Evolutionary conservation across 1,139 yeast genomes (phyloP).

Genomic region (Lodderomyces elongisporus): DNA sequence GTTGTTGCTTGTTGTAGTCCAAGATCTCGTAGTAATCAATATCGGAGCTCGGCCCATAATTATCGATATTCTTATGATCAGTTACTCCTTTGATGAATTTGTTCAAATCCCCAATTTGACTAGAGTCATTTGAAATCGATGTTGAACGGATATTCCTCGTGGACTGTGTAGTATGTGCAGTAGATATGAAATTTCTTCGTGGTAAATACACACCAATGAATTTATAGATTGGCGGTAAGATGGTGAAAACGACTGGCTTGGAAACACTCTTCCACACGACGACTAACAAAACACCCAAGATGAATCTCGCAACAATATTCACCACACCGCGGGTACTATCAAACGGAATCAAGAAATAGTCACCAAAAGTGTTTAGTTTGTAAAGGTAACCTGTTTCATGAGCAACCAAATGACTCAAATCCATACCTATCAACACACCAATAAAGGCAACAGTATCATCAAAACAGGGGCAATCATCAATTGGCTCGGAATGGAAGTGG

Average conservation of each 20-base stretch:
- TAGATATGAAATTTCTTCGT: conserved; percentile 33
- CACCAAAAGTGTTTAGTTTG: conserved; percentile 15
- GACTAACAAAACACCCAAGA: conserved; percentile 56
- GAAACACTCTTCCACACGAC: conserved; percentile 64
- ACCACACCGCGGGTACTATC: conserved; percentile 37
- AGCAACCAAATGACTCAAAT: conserved; percentile 48
- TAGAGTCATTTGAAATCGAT: conserved; percentile 35
- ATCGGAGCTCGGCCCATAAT: conserved; percentile 37
- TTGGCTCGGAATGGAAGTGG: conserved; percentile 76
- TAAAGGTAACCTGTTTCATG: conserved; percentile 24
- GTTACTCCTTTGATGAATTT: conserved; percentile 28
- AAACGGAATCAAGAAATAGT: conserved; percentile 38
- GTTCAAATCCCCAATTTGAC: conserved; percentile 35
- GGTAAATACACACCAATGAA: conserved; percentile 39
- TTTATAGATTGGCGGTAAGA: conserved; percentile 46
- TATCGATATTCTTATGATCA: conserved; percentile 21
- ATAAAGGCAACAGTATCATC: conserved; percentile 93
- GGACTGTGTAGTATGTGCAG: conserved; percentile 35
- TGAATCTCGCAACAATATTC: conserved; percentile 39
- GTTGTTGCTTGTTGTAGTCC: conserved; percentile 25
- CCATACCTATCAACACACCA: conserved; percentile 81
- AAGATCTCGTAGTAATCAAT: conserved; percentile 42
- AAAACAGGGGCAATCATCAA: conserved; percentile 93
- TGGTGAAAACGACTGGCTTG: conserved; percentile 55
- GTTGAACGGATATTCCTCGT: conserved; percentile 36